phyloP scores from a whole-genome alignment of 352 stramenopile species.

The Globisporangium paddicum region DNA sequence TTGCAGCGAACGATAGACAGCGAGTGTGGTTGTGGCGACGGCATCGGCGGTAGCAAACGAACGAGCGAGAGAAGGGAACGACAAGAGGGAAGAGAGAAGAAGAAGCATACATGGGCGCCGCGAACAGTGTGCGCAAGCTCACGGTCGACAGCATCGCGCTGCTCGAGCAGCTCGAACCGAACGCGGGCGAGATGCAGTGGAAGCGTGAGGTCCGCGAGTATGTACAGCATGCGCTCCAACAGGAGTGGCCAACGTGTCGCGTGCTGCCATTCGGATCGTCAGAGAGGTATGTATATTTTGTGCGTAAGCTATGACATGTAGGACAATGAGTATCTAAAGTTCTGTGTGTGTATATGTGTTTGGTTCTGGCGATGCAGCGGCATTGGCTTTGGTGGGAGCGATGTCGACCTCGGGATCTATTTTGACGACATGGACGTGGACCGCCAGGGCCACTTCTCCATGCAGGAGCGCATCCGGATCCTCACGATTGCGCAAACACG shows the following conservation, averaged over 20 bases:
- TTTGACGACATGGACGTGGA: slow-evolving; percentile 68
- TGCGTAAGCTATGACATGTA: background rate
- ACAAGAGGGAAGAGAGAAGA: slow-evolving; percentile 2
- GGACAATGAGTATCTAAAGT: background rate
- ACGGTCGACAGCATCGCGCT: slow-evolving; percentile 76
- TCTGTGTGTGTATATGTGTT: slow-evolving; percentile 8
- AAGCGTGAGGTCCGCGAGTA: slow-evolving; percentile 41
- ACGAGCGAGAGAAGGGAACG: slow-evolving; percentile 6
- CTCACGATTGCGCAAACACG: slow-evolving; percentile 42
- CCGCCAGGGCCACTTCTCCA: slow-evolving; percentile 47
- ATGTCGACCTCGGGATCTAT: slow-evolving; percentile 80
- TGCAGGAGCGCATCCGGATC: slow-evolving; percentile 53
- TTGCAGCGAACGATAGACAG: slow-evolving; percentile 3
- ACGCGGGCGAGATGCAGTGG: slow-evolving; percentile 33
- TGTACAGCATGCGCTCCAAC: slow-evolving; percentile 48
- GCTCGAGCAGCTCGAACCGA: slow-evolving; percentile 81
- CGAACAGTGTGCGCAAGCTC: slow-evolving; percentile 76
- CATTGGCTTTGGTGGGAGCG: slow-evolving; percentile 70
- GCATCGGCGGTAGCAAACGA: slow-evolving; percentile 7
- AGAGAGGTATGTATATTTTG: slow-evolving; percentile 42
- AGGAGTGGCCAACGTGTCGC: slow-evolving; percentile 54
- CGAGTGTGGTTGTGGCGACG: slow-evolving; percentile 6
- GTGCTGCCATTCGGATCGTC: slow-evolving; percentile 76
- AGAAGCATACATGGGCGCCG: slow-evolving; percentile 53
- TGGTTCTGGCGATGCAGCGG: slow-evolving; percentile 24